Base-by-base conservation (phyloP, 768 basidiomycete genomes). In the Amyloporia xantha region DNA sequence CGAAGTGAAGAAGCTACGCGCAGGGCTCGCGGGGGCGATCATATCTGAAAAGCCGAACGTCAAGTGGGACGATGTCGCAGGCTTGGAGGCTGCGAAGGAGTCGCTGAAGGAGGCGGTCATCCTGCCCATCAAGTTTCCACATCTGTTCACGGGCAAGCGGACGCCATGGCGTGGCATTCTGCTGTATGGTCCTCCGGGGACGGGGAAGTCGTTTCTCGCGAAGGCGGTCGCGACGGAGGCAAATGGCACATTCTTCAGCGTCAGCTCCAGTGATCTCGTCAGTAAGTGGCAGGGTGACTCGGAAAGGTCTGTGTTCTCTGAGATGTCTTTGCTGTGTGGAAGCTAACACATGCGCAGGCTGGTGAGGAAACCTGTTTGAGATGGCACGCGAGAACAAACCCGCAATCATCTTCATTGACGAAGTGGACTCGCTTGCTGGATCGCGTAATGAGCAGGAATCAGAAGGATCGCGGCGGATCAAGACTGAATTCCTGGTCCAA, bases 231-330 rank as follows among this genome's bases (percentile, higher is more conserved):
- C 96, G 15, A 99, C 96, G 12, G 96, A 99, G 68, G 93, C 96
- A 46, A 97, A 98, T 71, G 93, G 93, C 66, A 97, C 95, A 7
- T 99, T 99, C 76, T 98, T 95, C 71, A 91, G 86, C 55, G 92
- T 99, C 52, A 91, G 88, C 61, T 92, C 90, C 20, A 85, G 84
- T 64, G 96, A 98, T 62, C 74, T 99, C 48, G 96, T 98, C 48
- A 94, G 91, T 67, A 99, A 98, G 66, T 99, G 96, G 96, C 96
- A 98, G 71, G 96, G 96, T 50, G 96, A 99, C 67, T 94, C 91
- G 3, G 95, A 98, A 70, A 74, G 95, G 93, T 89, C 53, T 63
- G 81, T 50, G 2, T 66, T 1, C 20, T 9, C 19, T n/a, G n/a
- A n/a, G n/a, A 15, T 7, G 27, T 3, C 3, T 30, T 15, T 50